Evolutionary conservation across 371 early-diverging fungal species (phyloP).

Genomic region (Chytridium lagenaria): DNA sequence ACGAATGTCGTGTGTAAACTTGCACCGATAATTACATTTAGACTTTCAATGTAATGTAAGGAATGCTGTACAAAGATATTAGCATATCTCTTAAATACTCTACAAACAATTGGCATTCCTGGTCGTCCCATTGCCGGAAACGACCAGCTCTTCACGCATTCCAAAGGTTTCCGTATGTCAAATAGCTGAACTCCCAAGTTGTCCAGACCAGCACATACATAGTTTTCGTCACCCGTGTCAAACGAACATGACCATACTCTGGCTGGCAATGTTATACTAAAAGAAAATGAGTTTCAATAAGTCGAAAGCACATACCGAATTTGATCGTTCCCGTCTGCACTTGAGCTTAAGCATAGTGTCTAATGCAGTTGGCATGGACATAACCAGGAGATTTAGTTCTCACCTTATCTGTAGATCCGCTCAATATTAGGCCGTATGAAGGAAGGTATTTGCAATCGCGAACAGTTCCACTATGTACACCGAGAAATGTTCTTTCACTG

Average conservation of each 20-base stretch:
- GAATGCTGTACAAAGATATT: background rate
- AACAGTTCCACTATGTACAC: background rate
- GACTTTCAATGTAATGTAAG: background rate
- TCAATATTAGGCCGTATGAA: background rate
- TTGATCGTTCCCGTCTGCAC: background rate
- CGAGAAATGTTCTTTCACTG: background rate
- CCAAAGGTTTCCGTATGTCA: background rate
- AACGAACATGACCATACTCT: background rate
- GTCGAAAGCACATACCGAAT: background rate
- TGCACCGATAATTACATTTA: background rate
- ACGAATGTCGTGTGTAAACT: background rate
- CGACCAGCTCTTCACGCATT: background rate
- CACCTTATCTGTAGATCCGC: background rate
- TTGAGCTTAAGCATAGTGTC: background rate
- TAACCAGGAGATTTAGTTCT: background rate
- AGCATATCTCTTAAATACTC: background rate
- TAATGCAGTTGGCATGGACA: background rate
- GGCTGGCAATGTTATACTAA: background rate
- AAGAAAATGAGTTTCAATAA: background rate
- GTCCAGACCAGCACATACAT: background rate
- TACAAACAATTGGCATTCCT: conserved; percentile 4
- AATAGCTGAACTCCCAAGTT: background rate
- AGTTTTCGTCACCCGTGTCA: background rate
- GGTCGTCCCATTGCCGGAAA: background rate
- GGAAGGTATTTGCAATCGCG: background rate